Conservation (phyloP, 331 rosid genomes). For the Phaseolus coccineus region DNA sequence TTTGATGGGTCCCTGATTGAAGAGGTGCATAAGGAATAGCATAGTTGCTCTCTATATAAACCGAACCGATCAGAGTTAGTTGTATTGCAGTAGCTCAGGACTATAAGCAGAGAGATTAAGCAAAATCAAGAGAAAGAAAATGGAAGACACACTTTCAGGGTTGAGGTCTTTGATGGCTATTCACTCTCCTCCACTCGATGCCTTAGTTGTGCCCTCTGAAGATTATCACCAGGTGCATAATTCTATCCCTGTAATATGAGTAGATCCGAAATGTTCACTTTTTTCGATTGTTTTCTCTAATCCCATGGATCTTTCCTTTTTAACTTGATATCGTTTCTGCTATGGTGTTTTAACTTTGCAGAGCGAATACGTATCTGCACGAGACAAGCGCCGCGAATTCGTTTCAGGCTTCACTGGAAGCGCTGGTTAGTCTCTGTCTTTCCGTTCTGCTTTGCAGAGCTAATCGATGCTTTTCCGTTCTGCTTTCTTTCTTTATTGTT, state of each 20-base stretch:
- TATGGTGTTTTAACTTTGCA: conserved; percentile 55
- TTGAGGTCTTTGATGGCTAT: conserved; percentile 83
- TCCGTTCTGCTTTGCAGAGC: neutral
- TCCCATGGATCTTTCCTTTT: neutral
- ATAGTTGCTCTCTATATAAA: neutral
- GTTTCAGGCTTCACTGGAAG: conserved; percentile 98
- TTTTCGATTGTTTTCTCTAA: neutral
- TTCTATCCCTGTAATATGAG: neutral
- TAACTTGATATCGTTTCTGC: neutral
- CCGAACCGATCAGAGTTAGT: neutral
- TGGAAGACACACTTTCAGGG: conserved; percentile 74
- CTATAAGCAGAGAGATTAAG: conserved; percentile 6
- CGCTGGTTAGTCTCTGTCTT: conserved; percentile 69
- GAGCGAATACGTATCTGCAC: conserved; percentile 95
- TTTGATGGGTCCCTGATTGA: neutral
- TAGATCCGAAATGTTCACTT: neutral
- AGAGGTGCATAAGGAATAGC: neutral
- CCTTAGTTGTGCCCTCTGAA: conserved; percentile 93
- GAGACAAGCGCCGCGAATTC: conserved; percentile 89
- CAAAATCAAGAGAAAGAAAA: conserved; percentile 6
- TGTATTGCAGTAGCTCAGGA: neutral
- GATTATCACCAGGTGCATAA: conserved; percentile 87
- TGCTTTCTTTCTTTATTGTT: neutral
- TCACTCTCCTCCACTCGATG: conserved; percentile 90
- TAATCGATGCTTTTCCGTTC: neutral